Evolutionary conservation across 2,329 filamentous ascomycete genomes (phyloP).

Genomic region (Ophiostoma novo-ulmi): DNA sequence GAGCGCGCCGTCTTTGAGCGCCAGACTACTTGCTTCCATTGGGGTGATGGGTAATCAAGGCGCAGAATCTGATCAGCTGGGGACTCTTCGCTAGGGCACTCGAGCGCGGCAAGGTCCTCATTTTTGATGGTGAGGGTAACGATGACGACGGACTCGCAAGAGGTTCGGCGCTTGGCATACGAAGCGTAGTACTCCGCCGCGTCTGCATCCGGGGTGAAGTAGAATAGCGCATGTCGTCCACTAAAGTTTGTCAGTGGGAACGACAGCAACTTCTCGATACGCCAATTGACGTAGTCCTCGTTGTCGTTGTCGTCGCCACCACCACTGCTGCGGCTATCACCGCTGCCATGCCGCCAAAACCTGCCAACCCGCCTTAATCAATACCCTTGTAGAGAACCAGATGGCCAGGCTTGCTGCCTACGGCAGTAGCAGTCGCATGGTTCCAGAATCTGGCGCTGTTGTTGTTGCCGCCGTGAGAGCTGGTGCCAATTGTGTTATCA

Average conservation of each 20-base stretch:
- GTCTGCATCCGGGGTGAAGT: background rate
- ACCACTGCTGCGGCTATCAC: background rate
- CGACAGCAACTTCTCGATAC: background rate
- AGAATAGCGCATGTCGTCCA: background rate
- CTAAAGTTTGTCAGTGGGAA: background rate
- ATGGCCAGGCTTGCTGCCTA: background rate
- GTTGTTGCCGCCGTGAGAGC: background rate
- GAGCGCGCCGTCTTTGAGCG: background rate
- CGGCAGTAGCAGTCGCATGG: background rate
- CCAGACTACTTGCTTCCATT: background rate
- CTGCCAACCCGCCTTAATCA: background rate
- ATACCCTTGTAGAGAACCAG: background rate
- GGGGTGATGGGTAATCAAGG: background rate
- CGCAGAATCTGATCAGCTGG: background rate
- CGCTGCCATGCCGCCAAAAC: background rate
- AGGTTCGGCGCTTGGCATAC: background rate
- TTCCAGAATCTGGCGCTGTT: background rate
- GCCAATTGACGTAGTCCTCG: background rate
- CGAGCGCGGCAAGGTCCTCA: conserved; percentile 1
- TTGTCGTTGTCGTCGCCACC: background rate
- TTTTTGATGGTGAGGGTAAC: conserved; percentile 4
- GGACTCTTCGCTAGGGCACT: background rate
- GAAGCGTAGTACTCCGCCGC: background rate
- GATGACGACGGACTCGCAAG: conserved; percentile 1
- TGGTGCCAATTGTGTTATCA: background rate